phyloP scores from a whole-genome alignment of 2,329 filamentous ascomycete genomes.

The Nemania sp. region DNA sequence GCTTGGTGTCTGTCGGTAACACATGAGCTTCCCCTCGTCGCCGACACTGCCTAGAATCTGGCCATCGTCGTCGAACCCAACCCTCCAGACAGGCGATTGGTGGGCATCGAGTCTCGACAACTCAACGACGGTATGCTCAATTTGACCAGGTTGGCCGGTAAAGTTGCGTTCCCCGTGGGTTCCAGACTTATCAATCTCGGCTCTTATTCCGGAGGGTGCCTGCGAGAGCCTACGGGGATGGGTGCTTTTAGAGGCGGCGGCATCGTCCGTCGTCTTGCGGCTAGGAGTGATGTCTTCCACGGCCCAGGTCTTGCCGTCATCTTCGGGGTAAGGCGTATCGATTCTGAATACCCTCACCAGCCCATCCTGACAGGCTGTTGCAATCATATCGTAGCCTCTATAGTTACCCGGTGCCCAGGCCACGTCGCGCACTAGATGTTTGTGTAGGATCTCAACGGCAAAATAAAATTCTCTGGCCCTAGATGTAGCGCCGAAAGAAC shows the following conservation, averaged over 20 bases:
- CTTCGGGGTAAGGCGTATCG: constrained; percentile 66
- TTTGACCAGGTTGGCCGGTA: constrained; percentile 71
- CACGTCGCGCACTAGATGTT: constrained; percentile 84
- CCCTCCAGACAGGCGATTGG: constrained; percentile 79
- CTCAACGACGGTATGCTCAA: constrained; percentile 72
- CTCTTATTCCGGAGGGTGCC: constrained; percentile 63
- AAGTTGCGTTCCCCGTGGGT: constrained; percentile 62
- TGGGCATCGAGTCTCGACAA: constrained; percentile 76
- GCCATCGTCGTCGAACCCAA: constrained; percentile 77
- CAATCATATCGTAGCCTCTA: constrained; percentile 88
- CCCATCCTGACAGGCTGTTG: constrained; percentile 93
- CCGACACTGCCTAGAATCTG: constrained; percentile 81
- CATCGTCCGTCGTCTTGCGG: constrained; percentile 42
- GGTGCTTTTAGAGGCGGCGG: constrained; percentile 7
- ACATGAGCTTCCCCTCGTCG: constrained; percentile 76
- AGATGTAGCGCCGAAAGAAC: constrained; percentile 63
- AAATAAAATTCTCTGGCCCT: constrained; percentile 85
- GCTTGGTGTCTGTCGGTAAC: constrained; percentile 70
- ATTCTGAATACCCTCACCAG: constrained; percentile 89
- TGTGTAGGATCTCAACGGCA: constrained; percentile 81
- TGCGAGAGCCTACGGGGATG: constrained; percentile 47
- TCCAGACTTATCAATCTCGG: constrained; percentile 64
- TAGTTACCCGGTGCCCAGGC: constrained; percentile 95
- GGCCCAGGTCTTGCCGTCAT: constrained; percentile 64
- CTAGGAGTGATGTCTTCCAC: constrained; percentile 58